A percentile compares a stretch with the other conserved stretches of the same genome.
Conservation (phyloP, 164 flowering plant species). For the Santalum album region DNA sequence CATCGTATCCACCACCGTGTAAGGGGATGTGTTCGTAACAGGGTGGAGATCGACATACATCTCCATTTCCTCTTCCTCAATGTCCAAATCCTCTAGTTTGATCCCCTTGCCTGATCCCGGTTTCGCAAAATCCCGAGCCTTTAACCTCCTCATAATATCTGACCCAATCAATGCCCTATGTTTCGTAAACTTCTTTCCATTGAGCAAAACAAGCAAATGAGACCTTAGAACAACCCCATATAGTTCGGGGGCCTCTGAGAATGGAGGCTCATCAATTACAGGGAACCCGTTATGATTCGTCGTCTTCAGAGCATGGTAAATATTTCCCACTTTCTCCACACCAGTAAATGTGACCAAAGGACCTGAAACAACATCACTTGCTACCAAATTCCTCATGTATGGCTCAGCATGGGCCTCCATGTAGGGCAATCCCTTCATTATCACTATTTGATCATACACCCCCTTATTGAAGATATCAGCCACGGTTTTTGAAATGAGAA, state of each 20-base stretch:
- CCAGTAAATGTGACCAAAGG: conserved; percentile 64
- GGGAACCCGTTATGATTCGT: conserved; percentile 87
- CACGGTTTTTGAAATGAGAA: conserved; percentile 87
- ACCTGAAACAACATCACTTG: conserved; percentile 75
- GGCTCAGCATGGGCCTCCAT: conserved; percentile 92
- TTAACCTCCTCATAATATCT: conserved; percentile 31
- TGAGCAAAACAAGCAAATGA: conserved; percentile 73
- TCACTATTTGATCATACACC: conserved; percentile 86
- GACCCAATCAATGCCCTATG: conserved; percentile 29
- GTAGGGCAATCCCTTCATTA: conserved; percentile 83
- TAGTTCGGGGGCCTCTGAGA: conserved; percentile 58
- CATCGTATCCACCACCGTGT: conserved; percentile 85
- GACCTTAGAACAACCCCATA: conserved; percentile 81
- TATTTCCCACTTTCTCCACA: conserved; percentile 70
- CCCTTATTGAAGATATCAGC: conserved; percentile 84
- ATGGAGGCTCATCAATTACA: conserved; percentile 83
- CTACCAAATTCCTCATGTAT: conserved; percentile 76
- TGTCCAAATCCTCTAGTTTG: conserved; percentile 64
- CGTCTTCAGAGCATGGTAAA: conserved; percentile 36
- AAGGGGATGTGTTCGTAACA: conserved; percentile 77
- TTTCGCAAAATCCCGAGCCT: conserved; percentile 83
- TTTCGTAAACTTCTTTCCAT: conserved; percentile 48
- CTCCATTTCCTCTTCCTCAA: conserved; percentile 69
- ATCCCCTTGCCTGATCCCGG: conserved; percentile 82
- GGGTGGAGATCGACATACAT: conserved; percentile 97